Conservation (phyloP, 345 rosid genomes). For the Lepidium sativum region DNA sequence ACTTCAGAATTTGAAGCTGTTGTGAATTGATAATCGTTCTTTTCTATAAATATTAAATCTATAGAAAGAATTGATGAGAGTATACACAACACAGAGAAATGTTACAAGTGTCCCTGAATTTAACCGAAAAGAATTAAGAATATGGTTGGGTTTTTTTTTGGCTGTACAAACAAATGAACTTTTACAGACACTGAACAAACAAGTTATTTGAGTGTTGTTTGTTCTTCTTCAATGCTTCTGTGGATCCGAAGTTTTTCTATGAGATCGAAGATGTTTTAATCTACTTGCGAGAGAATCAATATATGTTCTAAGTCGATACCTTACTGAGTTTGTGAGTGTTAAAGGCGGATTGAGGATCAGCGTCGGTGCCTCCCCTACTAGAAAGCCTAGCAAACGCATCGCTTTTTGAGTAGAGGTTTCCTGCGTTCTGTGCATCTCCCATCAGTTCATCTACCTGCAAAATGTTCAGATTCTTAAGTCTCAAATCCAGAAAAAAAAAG, state of each 20-base stretch:
- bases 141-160: conserved; percentile 1
- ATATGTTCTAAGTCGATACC: conserved; percentile 56
- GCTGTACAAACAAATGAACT: conserved; percentile 54
- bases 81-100: conserved; percentile 11
- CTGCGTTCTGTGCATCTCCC: conserved; percentile 66
- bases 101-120: conserved; percentile 9
- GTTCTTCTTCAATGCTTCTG: conserved; percentile 25
- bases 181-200: conserved; percentile 1
- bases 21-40: background rate
- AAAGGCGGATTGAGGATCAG: conserved; percentile 84
- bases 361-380: conserved; percentile 77
- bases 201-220: background rate
- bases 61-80: conserved; percentile 15
- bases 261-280: conserved; percentile 48
- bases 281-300: conserved; percentile 58
- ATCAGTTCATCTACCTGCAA: conserved; percentile 79
- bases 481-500: background rate
- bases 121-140: conserved; percentile 45
- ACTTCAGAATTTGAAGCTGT: background rate
- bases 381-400: conserved; percentile 58
- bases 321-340: conserved; percentile 79
- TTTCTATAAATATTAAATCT: background rate
- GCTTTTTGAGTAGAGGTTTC: conserved; percentile 61
- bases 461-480: background rate
- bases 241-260: conserved; percentile 43